Evolutionary conservation across 169 alveolate genomes (phyloP).

Genomic region (Plasmodium berghei): DNA sequence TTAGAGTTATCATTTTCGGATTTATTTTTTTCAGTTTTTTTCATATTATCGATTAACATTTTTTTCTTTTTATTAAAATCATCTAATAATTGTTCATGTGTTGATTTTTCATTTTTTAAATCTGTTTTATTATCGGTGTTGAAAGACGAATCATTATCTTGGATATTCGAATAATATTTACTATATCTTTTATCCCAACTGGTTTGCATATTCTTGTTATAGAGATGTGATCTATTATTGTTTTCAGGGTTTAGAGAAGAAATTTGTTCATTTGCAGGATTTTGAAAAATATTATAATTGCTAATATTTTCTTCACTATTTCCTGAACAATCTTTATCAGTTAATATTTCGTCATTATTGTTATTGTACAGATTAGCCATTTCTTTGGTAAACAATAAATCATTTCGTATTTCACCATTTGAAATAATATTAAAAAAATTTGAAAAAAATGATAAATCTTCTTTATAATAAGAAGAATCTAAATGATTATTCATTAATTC

Average conservation of each 20-base stretch:
- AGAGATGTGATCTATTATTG: no score
- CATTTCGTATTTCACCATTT: conserved; percentile 57
- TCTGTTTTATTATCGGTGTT: neutral
- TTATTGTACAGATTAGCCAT: conserved; percentile 24
- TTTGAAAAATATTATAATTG: no score
- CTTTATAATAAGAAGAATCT: conserved; percentile 52
- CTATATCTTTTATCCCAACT: no score
- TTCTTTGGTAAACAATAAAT: conserved; percentile 19
- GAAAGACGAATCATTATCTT: no score
- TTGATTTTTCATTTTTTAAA: conserved; percentile 1
- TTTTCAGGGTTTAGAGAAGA: no score
- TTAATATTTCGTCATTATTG: neutral
- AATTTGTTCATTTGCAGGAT: no score
- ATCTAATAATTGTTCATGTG: neutral
- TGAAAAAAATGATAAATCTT: conserved; percentile 28
- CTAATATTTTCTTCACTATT: neutral
- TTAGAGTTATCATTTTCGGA: conserved; percentile 9
- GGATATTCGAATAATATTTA: no score
- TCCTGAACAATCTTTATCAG: neutral
- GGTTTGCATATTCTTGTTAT: no score
- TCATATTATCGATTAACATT: conserved; percentile 18
- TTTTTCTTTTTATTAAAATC: conserved; percentile 33
- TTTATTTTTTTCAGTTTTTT: conserved; percentile 4
- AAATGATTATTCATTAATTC: conserved; percentile 59
- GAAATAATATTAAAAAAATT: conserved; percentile 52